Percentiles rank a stretch among this genome's conserved stretches.
These are phyloP conservation scores for Tulasnella sp. DNA, from an alignment of 768 basidiomycete species.

Conservation along the genomic window DNA sequence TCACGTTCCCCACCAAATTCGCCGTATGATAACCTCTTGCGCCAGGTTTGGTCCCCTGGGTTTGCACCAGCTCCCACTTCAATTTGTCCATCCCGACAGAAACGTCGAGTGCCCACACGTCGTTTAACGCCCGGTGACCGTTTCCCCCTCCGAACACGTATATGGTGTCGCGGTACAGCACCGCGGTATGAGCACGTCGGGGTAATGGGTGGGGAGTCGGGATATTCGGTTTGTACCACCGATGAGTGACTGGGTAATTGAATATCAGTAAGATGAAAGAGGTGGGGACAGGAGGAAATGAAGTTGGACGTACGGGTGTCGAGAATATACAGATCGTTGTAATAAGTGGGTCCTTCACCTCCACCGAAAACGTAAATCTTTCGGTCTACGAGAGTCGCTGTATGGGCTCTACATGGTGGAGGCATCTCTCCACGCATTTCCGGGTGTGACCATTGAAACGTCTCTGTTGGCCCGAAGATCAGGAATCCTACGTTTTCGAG, in stretches of 20 bases:
- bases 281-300: not conserved
- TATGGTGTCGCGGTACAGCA: slow-evolving; percentile 64
- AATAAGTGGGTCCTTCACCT: slow-evolving; percentile 77
- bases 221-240: slow-evolving; percentile 38
- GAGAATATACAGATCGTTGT: slow-evolving; percentile 75
- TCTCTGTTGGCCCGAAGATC: too few species aligned
- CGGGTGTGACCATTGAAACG: slow-evolving; percentile 62
- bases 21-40: slow-evolving; percentile 83
- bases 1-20: slow-evolving; percentile 76
- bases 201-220: slow-evolving; percentile 47
- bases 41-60: slow-evolving; percentile 41
- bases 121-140: slow-evolving; percentile 83
- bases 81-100: slow-evolving; percentile 43
- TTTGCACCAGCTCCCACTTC: slow-evolving; percentile 59
- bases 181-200: slow-evolving; percentile 41
- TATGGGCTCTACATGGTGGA: slow-evolving; percentile 82
- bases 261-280: not conserved
- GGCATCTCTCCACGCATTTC: slow-evolving; percentile 71
- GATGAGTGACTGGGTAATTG: slow-evolving; percentile 34
- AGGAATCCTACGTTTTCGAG: slow-evolving; percentile 37
- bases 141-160: slow-evolving; percentile 95
- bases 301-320: slow-evolving; percentile 57
- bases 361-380: slow-evolving; percentile 82
- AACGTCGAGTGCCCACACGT: slow-evolving; percentile 86
- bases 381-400: slow-evolving; percentile 71